phyloP scores from a whole-genome alignment of 352 stramenopile species.

The Phytophthora aleatoria region DNA sequence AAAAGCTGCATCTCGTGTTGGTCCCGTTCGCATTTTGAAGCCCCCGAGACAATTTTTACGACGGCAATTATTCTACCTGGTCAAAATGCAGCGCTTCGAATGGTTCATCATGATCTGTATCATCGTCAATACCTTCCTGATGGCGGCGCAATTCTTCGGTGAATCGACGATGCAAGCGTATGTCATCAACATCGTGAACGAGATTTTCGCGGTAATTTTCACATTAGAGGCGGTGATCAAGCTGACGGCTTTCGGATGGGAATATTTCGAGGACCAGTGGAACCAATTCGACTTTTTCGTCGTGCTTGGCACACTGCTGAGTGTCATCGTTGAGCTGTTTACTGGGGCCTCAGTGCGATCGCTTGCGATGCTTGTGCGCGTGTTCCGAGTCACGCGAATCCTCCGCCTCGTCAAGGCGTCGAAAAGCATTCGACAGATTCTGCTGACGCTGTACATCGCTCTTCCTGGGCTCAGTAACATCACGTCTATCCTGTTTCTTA shows the following conservation, averaged over 20 bases:
- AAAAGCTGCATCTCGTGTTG: slow-evolving; percentile 64
- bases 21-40: slow-evolving; percentile 62
- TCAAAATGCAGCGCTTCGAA: slow-evolving; percentile 81
- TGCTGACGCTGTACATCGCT: slow-evolving; percentile 91
- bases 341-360: slow-evolving; percentile 66
- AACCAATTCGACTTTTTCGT: slow-evolving; percentile 92
- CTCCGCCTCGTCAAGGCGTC: slow-evolving; percentile 85
- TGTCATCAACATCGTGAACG: slow-evolving; percentile 79
- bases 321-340: slow-evolving; percentile 61
- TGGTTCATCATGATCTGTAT: slow-evolving; percentile 91
- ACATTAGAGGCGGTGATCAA: slow-evolving; percentile 90
- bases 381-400: slow-evolving; percentile 91
- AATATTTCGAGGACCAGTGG: slow-evolving; percentile 89
- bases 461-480: slow-evolving; percentile 92
- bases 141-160: slow-evolving; percentile 89
- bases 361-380: slow-evolving; percentile 87
- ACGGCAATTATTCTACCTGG: slow-evolving; percentile 65
- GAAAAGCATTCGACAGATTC: slow-evolving; percentile 87
- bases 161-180: slow-evolving; percentile 60
- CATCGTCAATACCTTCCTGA: slow-evolving; percentile 88
- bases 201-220: slow-evolving; percentile 90
- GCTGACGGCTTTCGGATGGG: slow-evolving; percentile 69
- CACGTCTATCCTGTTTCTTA: slow-evolving; percentile 89
- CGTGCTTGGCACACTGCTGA: slow-evolving; percentile 66
- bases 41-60: slow-evolving; percentile 58